Base-by-base conservation (phyloP, 2,329 filamentous ascomycete genomes). In the Cercospora beticola region DNA sequence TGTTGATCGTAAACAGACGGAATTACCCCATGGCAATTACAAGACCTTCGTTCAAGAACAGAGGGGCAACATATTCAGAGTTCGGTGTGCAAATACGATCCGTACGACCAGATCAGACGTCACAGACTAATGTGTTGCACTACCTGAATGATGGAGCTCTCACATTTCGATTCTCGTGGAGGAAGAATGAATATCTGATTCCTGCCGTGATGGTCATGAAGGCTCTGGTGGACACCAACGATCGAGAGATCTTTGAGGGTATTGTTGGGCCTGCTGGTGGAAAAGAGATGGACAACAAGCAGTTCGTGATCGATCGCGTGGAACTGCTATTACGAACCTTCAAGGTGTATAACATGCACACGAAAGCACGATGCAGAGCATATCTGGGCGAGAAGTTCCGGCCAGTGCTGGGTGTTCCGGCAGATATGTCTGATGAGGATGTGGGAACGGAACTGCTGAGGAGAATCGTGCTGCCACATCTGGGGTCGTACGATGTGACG, bases 201-300 rank as follows among this genome's bases (percentile, higher is more conserved):
- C 95, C 95, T 0, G 92, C 93, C 70, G 90, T 97, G 86, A 98
- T 99, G 94, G 89, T 99, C 36, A 82, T 99, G 72, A 99, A 98
- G 83, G 94, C 95, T 1, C 84, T 99, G 61, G 87, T 95, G 2
- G 94, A 99, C 80, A 99, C 95, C 16, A 99, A 97, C 78, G 95
- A 99, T 78, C 89, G 93, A 67, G 94, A 97, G 78, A 95, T 99
- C 56, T 98, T 96, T 69, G 94, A 98, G 80, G 92, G 91, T n/a
- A 83, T 99, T 62, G 90, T 98, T 58, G 94, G 94, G 43, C 85
- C 88, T 30, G 86, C 88, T 68, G 88, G 88, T 31, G 94, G 92
- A 31, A 90, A 93, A 78, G 91, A 91, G 7, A 85, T 92, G 40
- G 86, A 92, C 66, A 95, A 96, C 78, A 97, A 94, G 76, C 83